Evolutionary conservation across 257 asterid species (phyloP).

Genomic region (Solanum chilense): DNA sequence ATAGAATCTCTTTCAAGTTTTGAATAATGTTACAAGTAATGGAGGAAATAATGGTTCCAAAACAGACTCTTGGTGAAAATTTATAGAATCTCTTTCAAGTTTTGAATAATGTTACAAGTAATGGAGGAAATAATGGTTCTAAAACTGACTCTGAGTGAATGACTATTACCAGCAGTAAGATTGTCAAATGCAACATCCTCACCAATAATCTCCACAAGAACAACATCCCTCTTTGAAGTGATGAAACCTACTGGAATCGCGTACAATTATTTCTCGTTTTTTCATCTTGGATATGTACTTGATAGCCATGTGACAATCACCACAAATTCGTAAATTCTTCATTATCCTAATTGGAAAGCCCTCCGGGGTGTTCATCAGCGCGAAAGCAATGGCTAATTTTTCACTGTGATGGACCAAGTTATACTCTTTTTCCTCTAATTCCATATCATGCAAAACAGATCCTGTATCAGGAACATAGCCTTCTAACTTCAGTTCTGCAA

Average conservation of each 20-base stretch:
- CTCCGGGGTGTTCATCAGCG: constrained; percentile 46
- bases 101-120: neutral
- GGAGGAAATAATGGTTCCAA: neutral
- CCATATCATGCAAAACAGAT: constrained; percentile 69
- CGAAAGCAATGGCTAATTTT: constrained; percentile 76
- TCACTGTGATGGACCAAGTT: constrained; percentile 69
- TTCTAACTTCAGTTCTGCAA: constrained; percentile 34
- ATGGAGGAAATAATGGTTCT: neutral
- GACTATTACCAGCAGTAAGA: neutral
- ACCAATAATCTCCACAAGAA: constrained; percentile 89
- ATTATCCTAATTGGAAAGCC: constrained; percentile 62
- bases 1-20: neutral
- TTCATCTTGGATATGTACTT: constrained; percentile 50
- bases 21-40: neutral
- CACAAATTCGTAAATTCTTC: constrained; percentile 77
- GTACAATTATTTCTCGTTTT: constrained; percentile 44
- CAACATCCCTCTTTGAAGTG: constrained; percentile 65
- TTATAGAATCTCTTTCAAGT: neutral
- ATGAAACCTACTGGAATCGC: constrained; percentile 78
- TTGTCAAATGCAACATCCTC: constrained; percentile 15
- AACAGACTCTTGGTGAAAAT: neutral
- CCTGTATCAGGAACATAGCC: constrained; percentile 66
- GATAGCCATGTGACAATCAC: constrained; percentile 66
- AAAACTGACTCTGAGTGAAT: neutral
- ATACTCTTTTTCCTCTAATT: constrained; percentile 61